phyloP scores from a whole-genome alignment of 2,329 filamentous ascomycete species.

The Hortaea sp. region DNA sequence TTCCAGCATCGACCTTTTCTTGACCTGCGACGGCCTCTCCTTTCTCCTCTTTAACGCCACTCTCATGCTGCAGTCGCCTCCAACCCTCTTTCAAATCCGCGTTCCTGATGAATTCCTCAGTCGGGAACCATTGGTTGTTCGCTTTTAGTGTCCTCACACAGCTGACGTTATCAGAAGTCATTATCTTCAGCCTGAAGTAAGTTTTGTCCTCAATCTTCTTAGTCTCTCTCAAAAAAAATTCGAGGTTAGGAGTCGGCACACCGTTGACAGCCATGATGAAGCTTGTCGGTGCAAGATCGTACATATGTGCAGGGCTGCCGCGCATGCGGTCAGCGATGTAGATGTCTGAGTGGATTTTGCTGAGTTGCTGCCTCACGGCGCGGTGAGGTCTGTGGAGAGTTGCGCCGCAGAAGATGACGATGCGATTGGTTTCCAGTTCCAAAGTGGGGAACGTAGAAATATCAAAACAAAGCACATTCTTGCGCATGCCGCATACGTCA shows the following conservation, averaged over 20 bases:
- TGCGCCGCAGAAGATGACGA: constrained; percentile 90
- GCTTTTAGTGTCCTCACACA: constrained; percentile 99
- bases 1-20: constrained; percentile 4
- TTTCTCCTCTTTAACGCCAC: constrained; percentile 27
- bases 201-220: constrained; percentile 89
- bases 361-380: constrained; percentile 93
- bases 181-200: constrained; percentile 94
- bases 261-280: constrained; percentile 97
- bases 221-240: constrained; percentile 72
- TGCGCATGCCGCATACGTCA: no score
- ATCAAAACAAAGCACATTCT: no score
- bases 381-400: constrained; percentile 89
- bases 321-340: constrained; percentile 83
- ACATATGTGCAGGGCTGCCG: constrained; percentile 77
- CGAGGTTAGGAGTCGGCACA: constrained; percentile 69
- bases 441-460: constrained; percentile 80
- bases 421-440: constrained; percentile 84
- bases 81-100: constrained; percentile 42
- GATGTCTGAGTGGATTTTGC: constrained; percentile 88
- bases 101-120: constrained; percentile 55
- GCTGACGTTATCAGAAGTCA: constrained; percentile 95
- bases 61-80: constrained; percentile 47
- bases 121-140: constrained; percentile 88
- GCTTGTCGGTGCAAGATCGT: constrained; percentile 88
- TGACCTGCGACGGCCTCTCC: constrained; percentile 16